These are phyloP conservation scores for Hericium coralloides DNA, from an alignment of 768 basidiomycete genomes.

Conservation along the genomic window DNA sequence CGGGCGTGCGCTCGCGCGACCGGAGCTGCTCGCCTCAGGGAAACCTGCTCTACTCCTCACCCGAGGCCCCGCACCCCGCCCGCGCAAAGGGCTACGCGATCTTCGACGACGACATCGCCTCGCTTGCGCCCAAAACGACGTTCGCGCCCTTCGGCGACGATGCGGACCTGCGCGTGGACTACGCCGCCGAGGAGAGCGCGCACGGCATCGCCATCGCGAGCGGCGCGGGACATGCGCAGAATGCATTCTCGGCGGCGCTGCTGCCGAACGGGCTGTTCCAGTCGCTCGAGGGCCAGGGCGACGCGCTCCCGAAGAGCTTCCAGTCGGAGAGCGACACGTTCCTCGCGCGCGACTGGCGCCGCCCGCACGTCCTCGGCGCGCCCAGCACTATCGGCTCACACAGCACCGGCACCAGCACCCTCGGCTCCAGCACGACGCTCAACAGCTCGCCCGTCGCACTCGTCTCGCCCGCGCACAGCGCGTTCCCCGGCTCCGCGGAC, in stretches of 20 bases:
- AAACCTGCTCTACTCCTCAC: not conserved
- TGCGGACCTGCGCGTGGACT: too few species aligned
- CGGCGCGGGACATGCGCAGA: too few species aligned
- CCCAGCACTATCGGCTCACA: conserved; percentile 13
- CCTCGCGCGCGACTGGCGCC: conserved; percentile 44
- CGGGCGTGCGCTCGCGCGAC: conserved; percentile 10
- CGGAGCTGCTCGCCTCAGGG: conserved; percentile 7
- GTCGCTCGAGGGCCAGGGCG: conserved; percentile 34
- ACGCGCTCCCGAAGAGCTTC: conserved; percentile 34
- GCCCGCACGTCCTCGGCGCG: conserved; percentile 3
- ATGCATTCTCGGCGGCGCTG: conserved; percentile 26
- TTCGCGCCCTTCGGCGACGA: conserved; percentile 51
- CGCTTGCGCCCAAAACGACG: conserved; percentile 20
- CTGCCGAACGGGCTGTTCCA: conserved; percentile 50
- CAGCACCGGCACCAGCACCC: conserved; percentile 10
- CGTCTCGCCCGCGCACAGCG: not conserved
- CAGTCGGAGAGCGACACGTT: conserved; percentile 45
- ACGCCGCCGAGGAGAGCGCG: conserved; percentile 16
- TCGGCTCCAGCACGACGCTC: conserved; percentile 17
- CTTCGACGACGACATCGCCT: conserved; percentile 33
- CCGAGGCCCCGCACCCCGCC: conserved; percentile 10
- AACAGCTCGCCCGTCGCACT: conserved; percentile 35
- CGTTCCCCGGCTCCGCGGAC: conserved; percentile 15
- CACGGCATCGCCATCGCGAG: too few species aligned
- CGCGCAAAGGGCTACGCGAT: conserved; percentile 30